Evolutionary conservation across 495 filamentous ascomycete genomes (phyloP), one percentile per base, ranked within the genome.

Genomic region (Chlorociboria aeruginascens): DNA sequence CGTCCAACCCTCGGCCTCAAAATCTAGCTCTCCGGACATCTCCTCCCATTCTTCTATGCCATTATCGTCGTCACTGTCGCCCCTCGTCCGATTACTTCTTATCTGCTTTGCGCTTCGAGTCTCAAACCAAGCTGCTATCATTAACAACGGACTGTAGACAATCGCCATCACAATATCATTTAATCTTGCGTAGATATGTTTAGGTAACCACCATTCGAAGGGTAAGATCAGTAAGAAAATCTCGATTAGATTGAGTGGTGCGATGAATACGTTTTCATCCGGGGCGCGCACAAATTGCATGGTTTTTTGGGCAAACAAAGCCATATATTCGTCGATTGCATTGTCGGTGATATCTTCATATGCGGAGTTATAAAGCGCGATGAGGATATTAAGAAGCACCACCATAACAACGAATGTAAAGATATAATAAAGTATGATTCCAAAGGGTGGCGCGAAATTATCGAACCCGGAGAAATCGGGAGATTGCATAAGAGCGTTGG

Each of bases 351-450:
- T 95, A 63, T 95, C 89, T 50, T 88, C 82, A 64, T 98, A 98
- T 28, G 93, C 90, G 53, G 79, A 85, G 62, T 97, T 97, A 67
- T 96, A 98, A 4, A 98, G 76, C 0, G 92, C 92, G 55, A 98
- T 96, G 32, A 98, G 77, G 60, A 96, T 83, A 61, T 96, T 96
- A 48, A 96, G 69, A 10, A 96, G 74, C 25, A 96, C 78, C 13
- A 80, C 88, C 86, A 95, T 95, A 31, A 98, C 81, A n/a, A 96
- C 76, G 58, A 98, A 98, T 20, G 87, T 94, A 61, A 93, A 98
- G 45, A 94, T 73, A 63, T 98, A 97, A 63, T 97, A 95, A 8
- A 95, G 77, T 7, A 92, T 83, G 14, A 90, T 76, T 2, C 88
- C 89, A 58, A 92, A 95, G 0, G 89, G 89, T 16, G 72, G 76